Base-by-base conservation (phyloP, 139 green algal genomes). In the Chlamydomonas sp. region DNA sequence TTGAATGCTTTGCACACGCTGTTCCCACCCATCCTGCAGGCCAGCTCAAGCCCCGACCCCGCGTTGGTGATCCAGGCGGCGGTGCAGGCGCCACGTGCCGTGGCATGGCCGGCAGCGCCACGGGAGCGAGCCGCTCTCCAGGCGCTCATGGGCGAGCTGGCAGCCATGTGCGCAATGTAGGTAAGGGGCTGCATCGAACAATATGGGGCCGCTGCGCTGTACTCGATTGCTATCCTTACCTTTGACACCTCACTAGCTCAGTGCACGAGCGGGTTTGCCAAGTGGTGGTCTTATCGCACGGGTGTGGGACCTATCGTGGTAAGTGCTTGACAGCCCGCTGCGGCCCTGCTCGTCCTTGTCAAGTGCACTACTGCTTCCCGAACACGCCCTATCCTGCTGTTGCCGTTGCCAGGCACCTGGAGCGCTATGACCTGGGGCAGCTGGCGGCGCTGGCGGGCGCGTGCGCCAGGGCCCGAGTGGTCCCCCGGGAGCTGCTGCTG, bases 31-130 rank as follows among this genome's bases (percentile, higher is more conserved):
- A 63, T 18, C 68, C n/a, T 4, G 63, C 20, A 84, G 79, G 64
- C 60, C 9, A 3, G 17, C 7, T 14, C 81, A 14, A 49, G 31
- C 31, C 31, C 31, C 31, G 31, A 49, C 31, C 81, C 81, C 2
- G 81, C 62, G 0, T 69, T 86, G 20, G 58, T 86, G 59, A 60
- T 79, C 8, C 81, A 79, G 17, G 68, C 68, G 5, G 68, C 81
- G 12, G 6, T 71, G 2, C 81, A 86, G 81, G 81, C 59, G 12
- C 68, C 60, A 8, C 81, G 69, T n/a, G 69, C 66, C 0, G 64
- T 62, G 68, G 12, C 77, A 3, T 86, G 81, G 81, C 81, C 81
- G 3, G 4, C 71, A 0, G 31, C 4, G 10, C 8, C 4, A 5
- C 2, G 18, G 2, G 81, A 86, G 3, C 81, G 81, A 2, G 2